phyloP scores from a whole-genome alignment of 345 rosid genomes.

The Limnanthes douglasii region DNA sequence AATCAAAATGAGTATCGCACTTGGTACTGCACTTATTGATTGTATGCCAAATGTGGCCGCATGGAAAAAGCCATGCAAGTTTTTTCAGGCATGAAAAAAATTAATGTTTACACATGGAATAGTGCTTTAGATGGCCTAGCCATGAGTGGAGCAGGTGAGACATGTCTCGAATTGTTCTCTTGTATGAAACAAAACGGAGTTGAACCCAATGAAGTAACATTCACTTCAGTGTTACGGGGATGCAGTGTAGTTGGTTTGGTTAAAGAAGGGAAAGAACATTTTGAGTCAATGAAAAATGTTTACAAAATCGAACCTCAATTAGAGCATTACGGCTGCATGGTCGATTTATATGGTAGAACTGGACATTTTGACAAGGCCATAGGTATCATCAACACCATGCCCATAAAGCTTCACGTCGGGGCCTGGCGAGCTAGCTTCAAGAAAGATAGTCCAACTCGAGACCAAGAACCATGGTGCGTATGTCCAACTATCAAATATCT shows the following conservation, averaged over 20 bases:
- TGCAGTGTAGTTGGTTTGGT: slow-evolving; percentile 31
- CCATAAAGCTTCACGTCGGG: too few relatives aligned
- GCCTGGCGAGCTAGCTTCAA: slow-evolving; percentile 30
- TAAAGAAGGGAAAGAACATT: slow-evolving; percentile 22
- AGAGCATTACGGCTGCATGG: slow-evolving; percentile 40
- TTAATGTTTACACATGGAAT: slow-evolving; percentile 30
- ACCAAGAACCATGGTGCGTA: slow-evolving; percentile 34
- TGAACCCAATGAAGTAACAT: slow-evolving; percentile 21
- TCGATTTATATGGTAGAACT: slow-evolving; percentile 31
- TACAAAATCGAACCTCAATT: slow-evolving; percentile 24
- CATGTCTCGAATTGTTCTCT: slow-evolving; percentile 20
- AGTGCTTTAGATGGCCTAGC: slow-evolving; percentile 32
- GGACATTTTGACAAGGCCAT: slow-evolving; percentile 25
- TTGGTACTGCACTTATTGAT: slow-evolving; percentile 47
- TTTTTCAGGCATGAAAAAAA: slow-evolving; percentile 19
- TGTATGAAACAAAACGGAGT: slow-evolving; percentile 19
- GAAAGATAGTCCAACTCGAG: slow-evolving; percentile 38
- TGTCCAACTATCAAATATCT: slow-evolving; percentile 52
- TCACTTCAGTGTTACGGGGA: slow-evolving; percentile 28
- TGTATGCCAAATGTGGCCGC: slow-evolving; percentile 35
- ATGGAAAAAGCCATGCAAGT: slow-evolving; percentile 10
- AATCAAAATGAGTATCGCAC: slow-evolving; percentile 23
- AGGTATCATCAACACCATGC: slow-evolving; percentile 26
- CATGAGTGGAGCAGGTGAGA: slow-evolving; percentile 10
- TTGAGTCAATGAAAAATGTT: slow-evolving; percentile 20